phyloP scores from a whole-genome alignment of 371 early-diverging fungal genomes.

The Rhizopus sp. region DNA sequence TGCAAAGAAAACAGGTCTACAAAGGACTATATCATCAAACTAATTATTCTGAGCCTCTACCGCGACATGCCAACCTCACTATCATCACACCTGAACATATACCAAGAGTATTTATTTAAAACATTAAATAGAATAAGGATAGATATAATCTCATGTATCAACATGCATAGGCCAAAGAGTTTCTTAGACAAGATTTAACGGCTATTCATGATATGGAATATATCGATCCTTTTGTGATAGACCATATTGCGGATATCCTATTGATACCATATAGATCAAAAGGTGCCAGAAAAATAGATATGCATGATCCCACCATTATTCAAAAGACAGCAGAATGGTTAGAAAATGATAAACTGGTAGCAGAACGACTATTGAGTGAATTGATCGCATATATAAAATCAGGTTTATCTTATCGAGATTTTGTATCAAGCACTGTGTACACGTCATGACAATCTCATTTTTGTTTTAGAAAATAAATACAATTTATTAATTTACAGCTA shows the following conservation, averaged over 20 bases:
- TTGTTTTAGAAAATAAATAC: no score
- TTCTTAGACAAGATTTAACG: conserved; percentile 35
- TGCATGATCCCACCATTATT: conserved; percentile 28
- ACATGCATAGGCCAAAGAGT: conserved; percentile 23
- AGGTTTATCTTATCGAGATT: conserved; percentile 36
- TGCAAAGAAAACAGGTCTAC: conserved; percentile 30
- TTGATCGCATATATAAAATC: conserved; percentile 39
- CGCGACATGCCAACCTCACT: conserved; percentile 13
- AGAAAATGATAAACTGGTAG: conserved; percentile 19
- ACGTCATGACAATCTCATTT: not conserved
- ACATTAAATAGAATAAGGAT: not conserved
- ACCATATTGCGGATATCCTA: conserved; percentile 34
- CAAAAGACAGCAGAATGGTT: conserved; percentile 38
- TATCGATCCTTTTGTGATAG: conserved; percentile 29
- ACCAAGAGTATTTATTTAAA: conserved; percentile 27
- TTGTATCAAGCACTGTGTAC: conserved; percentile 26
- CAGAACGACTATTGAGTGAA: conserved; percentile 29
- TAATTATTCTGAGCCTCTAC: conserved; percentile 29
- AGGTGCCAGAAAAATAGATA: conserved; percentile 13
- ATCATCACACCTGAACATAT: conserved; percentile 37
- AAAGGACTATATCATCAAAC: conserved; percentile 1
- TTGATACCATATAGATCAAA: conserved; percentile 27
- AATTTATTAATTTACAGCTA: not conserved
- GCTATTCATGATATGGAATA: conserved; percentile 24
- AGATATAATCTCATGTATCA: not conserved